phyloP scores from a whole-genome alignment of 2,329 filamentous ascomycete genomes.

The Paraphoma chrysanthemicola region DNA sequence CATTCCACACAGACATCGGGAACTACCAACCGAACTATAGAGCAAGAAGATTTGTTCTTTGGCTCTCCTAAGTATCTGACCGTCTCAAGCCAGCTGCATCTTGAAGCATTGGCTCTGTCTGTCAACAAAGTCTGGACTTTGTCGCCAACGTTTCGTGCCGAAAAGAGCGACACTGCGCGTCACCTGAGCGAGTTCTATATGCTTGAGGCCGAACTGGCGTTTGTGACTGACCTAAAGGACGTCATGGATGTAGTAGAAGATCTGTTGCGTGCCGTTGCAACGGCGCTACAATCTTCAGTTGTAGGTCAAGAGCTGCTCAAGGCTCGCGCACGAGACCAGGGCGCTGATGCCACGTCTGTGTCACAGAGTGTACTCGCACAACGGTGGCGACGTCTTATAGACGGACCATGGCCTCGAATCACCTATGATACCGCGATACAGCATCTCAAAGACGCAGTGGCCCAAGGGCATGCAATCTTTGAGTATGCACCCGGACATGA shows the following conservation, averaged over 20 bases:
- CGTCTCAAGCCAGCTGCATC: conserved; percentile 91
- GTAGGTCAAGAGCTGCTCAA: conserved; percentile 64
- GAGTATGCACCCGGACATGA: conserved; percentile 74
- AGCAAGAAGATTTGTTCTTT: conserved; percentile 69
- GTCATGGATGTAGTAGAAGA: conserved; percentile 84
- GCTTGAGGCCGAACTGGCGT: conserved; percentile 90
- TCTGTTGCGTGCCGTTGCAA: conserved; percentile 69
- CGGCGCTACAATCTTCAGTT: conserved; percentile 56
- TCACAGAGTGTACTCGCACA: conserved; percentile 62
- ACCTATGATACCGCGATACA: conserved; percentile 82
- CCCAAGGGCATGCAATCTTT: conserved; percentile 63
- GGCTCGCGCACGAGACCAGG: conserved; percentile 50
- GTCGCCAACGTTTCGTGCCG: conserved; percentile 91
- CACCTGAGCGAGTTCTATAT: conserved; percentile 99
- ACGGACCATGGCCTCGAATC: conserved; percentile 83
- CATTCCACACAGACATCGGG: conserved; percentile 20
- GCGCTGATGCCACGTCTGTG: conserved; percentile 44
- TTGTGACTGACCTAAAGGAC: conserved; percentile 71
- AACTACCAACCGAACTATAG: conserved; percentile 31
- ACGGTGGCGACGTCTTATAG: conserved; percentile 74
- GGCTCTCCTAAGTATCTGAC: conserved; percentile 89
- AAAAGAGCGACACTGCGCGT: conserved; percentile 81
- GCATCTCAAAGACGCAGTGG: conserved; percentile 66
- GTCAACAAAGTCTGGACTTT: conserved; percentile 92
- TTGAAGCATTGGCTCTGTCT: conserved; percentile 89